Evolutionary conservation across 495 filamentous ascomycete genomes (phyloP), one percentile per base, ranked within the genome.

Genomic region (Geopyxis carbonaria): DNA sequence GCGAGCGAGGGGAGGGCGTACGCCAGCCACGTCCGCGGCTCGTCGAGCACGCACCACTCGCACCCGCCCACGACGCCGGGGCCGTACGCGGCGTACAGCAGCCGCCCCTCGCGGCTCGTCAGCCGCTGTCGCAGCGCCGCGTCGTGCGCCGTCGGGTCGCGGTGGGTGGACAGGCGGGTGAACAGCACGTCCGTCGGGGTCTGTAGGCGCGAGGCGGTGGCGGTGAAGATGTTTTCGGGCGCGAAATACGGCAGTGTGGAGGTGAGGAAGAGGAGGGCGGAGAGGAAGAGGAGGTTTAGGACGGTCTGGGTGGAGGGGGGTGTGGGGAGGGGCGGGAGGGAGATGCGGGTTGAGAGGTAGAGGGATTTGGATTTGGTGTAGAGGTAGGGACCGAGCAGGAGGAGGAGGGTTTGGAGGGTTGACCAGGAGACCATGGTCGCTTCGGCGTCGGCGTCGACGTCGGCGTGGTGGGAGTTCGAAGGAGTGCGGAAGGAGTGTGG

Each of bases 141-240:
- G 61, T 94, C 85, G 18, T 54, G 41, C 1, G 64, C 44, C 0
- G 75, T 81, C 13, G 85, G 66, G 21, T 56, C 43, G 0, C 83
- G 76, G 37, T 78, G 50, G 14, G 66, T 54, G 11, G 71, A 57
- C 4, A 97, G 71, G 4, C 87, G 82, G 36, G 64, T 71, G 59
- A 94, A 92, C 54, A 97, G 69, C 27, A 87, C 75, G 54, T 93
- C 80, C 23, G 69, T 75, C 10, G 80, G 74, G 28, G 80, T 93
- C 47, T 84, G 82, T 10, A 93, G 66, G 18, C 86, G 80, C 31
- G 80, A 86, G 18, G 72, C 64, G 3, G 89, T 94, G 8, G 65
- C 53, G 18, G 52, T 44, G 70, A 94, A 93, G 58, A 94, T 64
- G 59, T 93, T 93, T 42, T 78, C 70, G 1, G 83, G 76, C 19